Evolutionary conservation across 306 rosid genomes (phyloP), one percentile per base, ranked within the genome.

Genomic region (Vachellia pachyceras): DNA sequence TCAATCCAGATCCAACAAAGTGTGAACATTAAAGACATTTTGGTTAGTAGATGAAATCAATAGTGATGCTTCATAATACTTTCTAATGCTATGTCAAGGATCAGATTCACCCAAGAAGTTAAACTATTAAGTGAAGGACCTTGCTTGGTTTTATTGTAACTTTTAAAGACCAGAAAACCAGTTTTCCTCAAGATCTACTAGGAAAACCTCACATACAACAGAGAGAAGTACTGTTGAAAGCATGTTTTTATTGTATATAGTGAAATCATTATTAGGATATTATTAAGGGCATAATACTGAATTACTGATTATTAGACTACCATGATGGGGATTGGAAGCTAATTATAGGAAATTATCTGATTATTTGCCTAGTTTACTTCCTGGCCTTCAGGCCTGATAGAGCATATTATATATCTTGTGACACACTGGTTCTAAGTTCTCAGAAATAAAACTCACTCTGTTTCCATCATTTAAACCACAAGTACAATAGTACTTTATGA

Each of bases 1-100:
- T 52, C 37, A 72, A 49, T 47, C 72, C 67, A 82, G 36, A 75
- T 73, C 57, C 66, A 67, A 72, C 70, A 77, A 63, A 76, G 37
- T 67, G 40, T 69, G 55, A 72, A 39, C 55, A 22, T 50, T 64
- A 76, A 20, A 69, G 73, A 37, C 42, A 74, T 71, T 29, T 69
- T 20, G 23, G 73, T 49, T 14, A 77, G 76, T 67, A 44, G 33
- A 77, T 29, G 37, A 68, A 73, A 61, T 61, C 78, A 82, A 36
- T 6, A 82, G 44, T 20, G 35, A 45, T 58, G 69, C 76, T 36
- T 67, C 47, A 5, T 15, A 57, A n/a, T n/a, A n/a, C n/a, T 42
- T 42, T 42, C 45, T 9, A 42, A 42, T 42, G 45, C 10, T 42
- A 42, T 9, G 12, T 11, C 65, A 58, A 58, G 65, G 15, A 58